These are phyloP conservation scores for Aspergillus melleus DNA, from an alignment of 2,329 filamentous ascomycete species.

Conservation along the genomic window DNA sequence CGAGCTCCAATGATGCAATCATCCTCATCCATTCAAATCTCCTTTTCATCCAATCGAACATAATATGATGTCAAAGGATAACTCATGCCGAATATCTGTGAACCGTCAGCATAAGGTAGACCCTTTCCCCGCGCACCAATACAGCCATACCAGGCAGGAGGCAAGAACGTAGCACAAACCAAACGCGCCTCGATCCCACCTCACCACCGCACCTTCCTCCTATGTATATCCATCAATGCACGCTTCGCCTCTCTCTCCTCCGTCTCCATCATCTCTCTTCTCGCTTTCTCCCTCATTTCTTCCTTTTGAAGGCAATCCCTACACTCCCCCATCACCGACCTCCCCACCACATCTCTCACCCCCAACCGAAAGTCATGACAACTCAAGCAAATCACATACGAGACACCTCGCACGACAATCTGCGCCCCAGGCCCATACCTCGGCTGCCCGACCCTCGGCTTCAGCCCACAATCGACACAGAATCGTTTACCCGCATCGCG, in stretches of 20 bases:
- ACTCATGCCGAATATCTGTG: background rate
- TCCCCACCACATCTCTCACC: constrained; percentile 11
- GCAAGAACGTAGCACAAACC: background rate
- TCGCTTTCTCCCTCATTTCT: background rate
- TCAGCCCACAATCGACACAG: constrained; percentile 29
- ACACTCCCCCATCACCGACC: constrained; percentile 7
- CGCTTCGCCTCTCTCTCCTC: background rate
- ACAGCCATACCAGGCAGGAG: background rate
- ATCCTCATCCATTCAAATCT: no score
- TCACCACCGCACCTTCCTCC: background rate
- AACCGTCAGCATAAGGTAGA: background rate
- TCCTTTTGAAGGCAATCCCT: constrained; percentile 10
- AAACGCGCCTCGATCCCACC: background rate
- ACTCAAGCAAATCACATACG: constrained; percentile 25
- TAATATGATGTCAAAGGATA: no score
- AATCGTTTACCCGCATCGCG: constrained; percentile 25
- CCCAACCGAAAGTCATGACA: constrained; percentile 21
- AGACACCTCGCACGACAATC: constrained; percentile 18
- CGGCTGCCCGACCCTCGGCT: constrained; percentile 22
- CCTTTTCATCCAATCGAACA: no score
- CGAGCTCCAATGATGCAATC: no score
- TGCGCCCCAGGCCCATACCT: constrained; percentile 28
- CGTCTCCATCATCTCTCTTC: background rate
- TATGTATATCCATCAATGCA: background rate
- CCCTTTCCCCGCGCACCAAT: background rate